Evolutionary conservation across 768 basidiomycete genomes (phyloP), one percentile per base, ranked within the genome.

Genomic region (Russula lepida): DNA sequence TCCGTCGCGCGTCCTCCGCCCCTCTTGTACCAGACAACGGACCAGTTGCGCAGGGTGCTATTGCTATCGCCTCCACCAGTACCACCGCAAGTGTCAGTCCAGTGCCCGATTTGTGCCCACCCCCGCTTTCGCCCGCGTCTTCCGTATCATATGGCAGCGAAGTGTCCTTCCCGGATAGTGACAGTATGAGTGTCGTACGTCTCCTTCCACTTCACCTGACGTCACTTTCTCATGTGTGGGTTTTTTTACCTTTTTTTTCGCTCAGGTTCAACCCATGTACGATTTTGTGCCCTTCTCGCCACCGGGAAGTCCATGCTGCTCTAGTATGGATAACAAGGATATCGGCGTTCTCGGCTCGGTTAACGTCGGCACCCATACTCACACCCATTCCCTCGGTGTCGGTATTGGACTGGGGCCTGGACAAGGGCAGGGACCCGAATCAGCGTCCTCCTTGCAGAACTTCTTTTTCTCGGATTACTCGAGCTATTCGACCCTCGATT

Each of bases 1-100:
- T 81, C 75, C 84, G 78, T 70, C 84, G 86, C 55, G 82, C 83
- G 12, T 73, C 81, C 4, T 86, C 85, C 39, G 81, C 43, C 13
- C 59, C 64, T 46, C 56, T 62, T n/a, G 57, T 8, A 21, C 57
- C 62, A 9, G 52, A 48, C 8, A 46, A 58, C 27, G 56, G 17
- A 0, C n/a, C 27, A 21, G 25, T 28, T 30, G 49, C 32, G 17
- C 64, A 60, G 9, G 33, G 21, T 46, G 23, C 28, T 4, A 19
- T 9, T 3, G n/a, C 48, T 32, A 50, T 50, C 19, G 23, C 21
- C 2, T 6, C 41, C 17, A 4, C 21, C 44, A 12, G 4, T 2
- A n/a, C 35, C 3, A 48, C 28, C n/a, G 32, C 13, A 33, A 32
- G 43, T n/a, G 12, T 44, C 53, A 41, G 35, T 11, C 54, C 37